A percentile compares a stretch with the other conserved stretches of the same genome.
Conservation (phyloP, 306 rosid species). For the Gastrolobium bilobum region DNA sequence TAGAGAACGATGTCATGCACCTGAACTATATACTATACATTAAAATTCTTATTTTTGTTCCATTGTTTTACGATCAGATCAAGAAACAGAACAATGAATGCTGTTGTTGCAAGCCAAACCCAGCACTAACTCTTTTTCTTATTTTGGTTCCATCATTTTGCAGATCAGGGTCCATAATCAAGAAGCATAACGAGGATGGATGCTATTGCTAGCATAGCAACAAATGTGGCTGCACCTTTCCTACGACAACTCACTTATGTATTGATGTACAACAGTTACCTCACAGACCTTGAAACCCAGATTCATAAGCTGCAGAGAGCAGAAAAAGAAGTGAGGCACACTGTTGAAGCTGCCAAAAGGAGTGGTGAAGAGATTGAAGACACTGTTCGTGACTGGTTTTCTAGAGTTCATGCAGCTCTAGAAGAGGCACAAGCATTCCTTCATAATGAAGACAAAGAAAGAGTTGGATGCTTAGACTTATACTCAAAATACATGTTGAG, state of each 20-base stretch:
- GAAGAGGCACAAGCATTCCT: constrained; percentile 34
- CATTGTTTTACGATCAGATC: constrained; percentile 5
- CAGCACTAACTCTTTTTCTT: not conserved
- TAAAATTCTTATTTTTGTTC: not conserved
- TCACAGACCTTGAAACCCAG: constrained; percentile 32
- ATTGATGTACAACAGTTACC: constrained; percentile 45
- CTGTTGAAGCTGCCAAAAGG: constrained; percentile 50
- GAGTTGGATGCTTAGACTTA: constrained; percentile 47
- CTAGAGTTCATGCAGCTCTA: constrained; percentile 11
- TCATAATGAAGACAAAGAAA: not conserved
- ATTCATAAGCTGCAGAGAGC: constrained; percentile 43
- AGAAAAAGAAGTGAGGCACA: constrained; percentile 46
- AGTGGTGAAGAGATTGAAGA: constrained; percentile 53
- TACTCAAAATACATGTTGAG: constrained; percentile 33
- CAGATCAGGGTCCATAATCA: constrained; percentile 18
- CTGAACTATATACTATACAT: not conserved
- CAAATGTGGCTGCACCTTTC: constrained; percentile 41
- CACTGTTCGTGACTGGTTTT: constrained; percentile 48
- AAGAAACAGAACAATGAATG: not conserved
- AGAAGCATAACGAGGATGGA: constrained; percentile 40
- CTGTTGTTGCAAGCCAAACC: not conserved
- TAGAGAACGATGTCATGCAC: not conserved
- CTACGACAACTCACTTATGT: constrained; percentile 38
- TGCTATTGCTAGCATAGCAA: constrained; percentile 37
- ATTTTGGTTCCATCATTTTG: constrained; percentile 24